Conservation (phyloP, 1,284 basidiomycete species). For the Tilletia walkeri region DNA sequence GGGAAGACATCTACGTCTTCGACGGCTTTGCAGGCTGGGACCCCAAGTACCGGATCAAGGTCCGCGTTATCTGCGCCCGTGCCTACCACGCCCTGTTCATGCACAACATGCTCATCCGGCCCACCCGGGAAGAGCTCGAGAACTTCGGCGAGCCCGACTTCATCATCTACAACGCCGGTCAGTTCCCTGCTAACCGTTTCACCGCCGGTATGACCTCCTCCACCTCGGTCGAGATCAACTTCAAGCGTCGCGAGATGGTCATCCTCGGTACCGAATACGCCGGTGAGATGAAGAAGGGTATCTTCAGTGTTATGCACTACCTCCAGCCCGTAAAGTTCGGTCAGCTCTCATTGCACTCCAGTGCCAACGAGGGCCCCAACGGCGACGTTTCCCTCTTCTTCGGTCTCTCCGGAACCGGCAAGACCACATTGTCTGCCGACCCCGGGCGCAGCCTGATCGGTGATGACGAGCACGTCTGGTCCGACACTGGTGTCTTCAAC, state of each 20-base stretch:
- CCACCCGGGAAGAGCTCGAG: conserved; percentile 88
- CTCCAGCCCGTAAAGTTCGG: conserved; percentile 98
- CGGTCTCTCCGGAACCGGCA: conserved; percentile 95
- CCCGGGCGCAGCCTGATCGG: conserved; percentile 50
- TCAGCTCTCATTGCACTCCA: conserved; percentile 97
- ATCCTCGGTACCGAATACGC: conserved; percentile 99
- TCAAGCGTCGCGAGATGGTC: conserved; percentile 99
- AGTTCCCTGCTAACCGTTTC: conserved; percentile 99
- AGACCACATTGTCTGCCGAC: conserved; percentile 64
- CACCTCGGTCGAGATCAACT: conserved; percentile 99
- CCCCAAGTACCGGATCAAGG: conserved; percentile 99
- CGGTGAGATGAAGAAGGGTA: conserved; percentile 99
- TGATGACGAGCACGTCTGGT: conserved; percentile 56
- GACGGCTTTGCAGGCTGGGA: conserved; percentile 98
- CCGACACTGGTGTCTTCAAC: conserved; percentile 84
- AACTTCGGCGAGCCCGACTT: conserved; percentile 98
- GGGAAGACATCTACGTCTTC: conserved; percentile 98
- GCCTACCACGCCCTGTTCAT: conserved; percentile 99
- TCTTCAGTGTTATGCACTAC: conserved; percentile 99
- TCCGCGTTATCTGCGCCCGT: conserved; percentile 95
- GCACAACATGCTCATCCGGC: conserved; percentile 92
- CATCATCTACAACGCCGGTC: conserved; percentile 99
- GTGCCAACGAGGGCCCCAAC: conserved; percentile 89
- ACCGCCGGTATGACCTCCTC: conserved; percentile 99
- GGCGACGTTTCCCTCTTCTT: conserved; percentile 98